A percentile compares a stretch with the other conserved stretches of the same genome.
These are phyloP conservation scores for Musa itinerans DNA, from an alignment of 176 grass and related monocot species.

Conservation along the genomic window DNA sequence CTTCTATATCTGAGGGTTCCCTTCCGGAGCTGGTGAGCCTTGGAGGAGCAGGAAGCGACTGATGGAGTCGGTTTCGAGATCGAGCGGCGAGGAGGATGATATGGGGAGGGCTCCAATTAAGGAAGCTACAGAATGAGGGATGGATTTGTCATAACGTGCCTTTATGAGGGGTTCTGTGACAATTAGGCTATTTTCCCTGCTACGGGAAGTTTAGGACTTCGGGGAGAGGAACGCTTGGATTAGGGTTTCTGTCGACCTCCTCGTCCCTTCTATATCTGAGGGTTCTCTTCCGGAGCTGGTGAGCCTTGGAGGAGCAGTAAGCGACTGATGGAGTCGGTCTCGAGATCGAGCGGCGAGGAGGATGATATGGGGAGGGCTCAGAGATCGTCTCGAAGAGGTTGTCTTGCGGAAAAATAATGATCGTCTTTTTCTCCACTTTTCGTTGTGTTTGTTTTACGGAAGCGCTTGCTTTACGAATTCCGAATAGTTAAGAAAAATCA, in stretches of 20 bases:
- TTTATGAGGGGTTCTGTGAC: not conserved
- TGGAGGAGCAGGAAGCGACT: not conserved
- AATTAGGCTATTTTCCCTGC: not conserved
- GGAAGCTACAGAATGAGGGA: too few species aligned
- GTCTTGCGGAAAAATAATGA: not conserved
- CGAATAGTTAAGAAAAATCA: too few species aligned
- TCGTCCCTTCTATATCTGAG: not conserved
- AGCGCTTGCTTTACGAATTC: not conserved
- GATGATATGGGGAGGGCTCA: conserved; percentile 1
- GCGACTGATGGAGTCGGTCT: not conserved
- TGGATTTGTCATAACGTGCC: too few species aligned
- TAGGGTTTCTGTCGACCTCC: not conserved
- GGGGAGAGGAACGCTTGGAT: not conserved
- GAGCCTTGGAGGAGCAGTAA: not conserved
- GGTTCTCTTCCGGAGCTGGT: not conserved
- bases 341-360: conserved; percentile 6
- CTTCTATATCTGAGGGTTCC: not conserved
- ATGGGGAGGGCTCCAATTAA: not conserved
- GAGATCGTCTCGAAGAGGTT: conserved; percentile 9
- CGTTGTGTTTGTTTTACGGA: not conserved
- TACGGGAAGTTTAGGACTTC: not conserved
- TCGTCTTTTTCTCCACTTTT: not conserved
- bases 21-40: not conserved
- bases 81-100: conserved; percentile 11
- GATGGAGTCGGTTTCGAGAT: not conserved